phyloP scores from a whole-genome alignment of 306 rosid species.

The Lathyrus tuberosus region DNA sequence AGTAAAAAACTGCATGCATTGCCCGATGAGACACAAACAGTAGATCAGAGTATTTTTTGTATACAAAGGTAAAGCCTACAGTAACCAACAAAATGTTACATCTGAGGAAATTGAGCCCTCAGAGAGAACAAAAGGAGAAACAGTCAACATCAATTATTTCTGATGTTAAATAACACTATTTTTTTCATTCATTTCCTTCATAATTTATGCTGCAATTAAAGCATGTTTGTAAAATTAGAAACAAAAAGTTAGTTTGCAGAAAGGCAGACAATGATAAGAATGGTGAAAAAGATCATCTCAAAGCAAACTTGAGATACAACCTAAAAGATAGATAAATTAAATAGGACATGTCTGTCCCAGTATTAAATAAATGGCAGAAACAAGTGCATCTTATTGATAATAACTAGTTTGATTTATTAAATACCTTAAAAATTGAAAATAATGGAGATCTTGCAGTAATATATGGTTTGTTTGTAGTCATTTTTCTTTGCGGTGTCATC shows the following conservation, averaged over 20 bases:
- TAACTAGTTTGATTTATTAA: constrained; percentile 15
- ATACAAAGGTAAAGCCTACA: not conserved
- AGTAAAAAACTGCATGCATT: constrained; percentile 4
- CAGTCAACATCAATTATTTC: constrained; percentile 5
- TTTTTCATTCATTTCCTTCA: constrained; percentile 14
- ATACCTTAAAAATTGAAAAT: constrained; percentile 76
- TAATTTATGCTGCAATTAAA: constrained; percentile 14
- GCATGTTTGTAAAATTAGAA: constrained; percentile 18
- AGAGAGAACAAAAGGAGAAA: constrained; percentile 20
- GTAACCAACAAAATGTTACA: constrained; percentile 5
- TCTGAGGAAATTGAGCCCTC: constrained; percentile 11
- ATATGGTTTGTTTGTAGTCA: constrained; percentile 57
- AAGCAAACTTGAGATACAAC: not conserved
- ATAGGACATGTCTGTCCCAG: not conserved
- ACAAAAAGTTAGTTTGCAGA: constrained; percentile 9
- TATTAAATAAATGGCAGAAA: constrained; percentile 25
- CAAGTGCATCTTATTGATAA: not conserved
- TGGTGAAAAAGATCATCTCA: constrained; percentile 1
- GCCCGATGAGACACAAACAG: not conserved
- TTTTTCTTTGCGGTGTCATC: constrained; percentile 64
- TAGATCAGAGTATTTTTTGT: not conserved
- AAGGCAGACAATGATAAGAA: constrained; percentile 13
- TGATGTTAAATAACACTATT: constrained; percentile 4
- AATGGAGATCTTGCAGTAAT: constrained; percentile 45
- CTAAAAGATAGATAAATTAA: constrained; percentile 15